Evolutionary conservation across 1,139 yeast species (phyloP), one percentile per base, ranked within the genome.

Genomic region (Taiozyma onychis): DNA sequence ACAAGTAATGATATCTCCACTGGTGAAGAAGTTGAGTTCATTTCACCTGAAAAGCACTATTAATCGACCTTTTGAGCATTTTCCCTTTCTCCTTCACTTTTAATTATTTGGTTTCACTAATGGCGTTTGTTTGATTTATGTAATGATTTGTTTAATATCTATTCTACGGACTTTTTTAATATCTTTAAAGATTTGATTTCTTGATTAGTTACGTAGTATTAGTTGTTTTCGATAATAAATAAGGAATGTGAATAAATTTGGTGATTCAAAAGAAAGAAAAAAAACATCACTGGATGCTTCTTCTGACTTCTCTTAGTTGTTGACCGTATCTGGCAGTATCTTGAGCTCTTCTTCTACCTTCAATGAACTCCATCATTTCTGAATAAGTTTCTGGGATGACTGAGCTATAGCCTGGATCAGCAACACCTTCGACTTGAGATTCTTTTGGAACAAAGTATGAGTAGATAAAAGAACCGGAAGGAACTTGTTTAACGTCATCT

Each of bases 361-460:
- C 91, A 30, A 90, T 76, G 64, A 86, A 90, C 61, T 83, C 87
- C 84, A 90, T 89, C 96, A 90, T 90, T 67, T 90, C 97, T 26
- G 84, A 78, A 65, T 90, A 90, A 1, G 95, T 82, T 66, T 87
- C 88, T 8, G 97, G 97, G 50, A 90, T 74, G 48, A 90, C 91
- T 6, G 90, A 80, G 44, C 81, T 76, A 62, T 74, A 83, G 7
- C 78, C 78, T 18, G 70, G 69, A 41, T 61, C 58, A 8, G 70
- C 68, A 26, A 60, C 59, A 46, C 72, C 74, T 32, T 66, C 65
- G 39, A 65, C 69, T 11, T 69, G 54, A 21, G 66, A 45, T 44
- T 76, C 83, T 60, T 77, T 77, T 47, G 93, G 89, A 41, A 88
- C 96, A 65, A 83, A 90, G 78, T 85, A 90, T 2, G 96, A 88